A percentile compares a stretch with the other conserved stretches of the same genome.
These are phyloP conservation scores for Pichia ethanolica DNA, from an alignment of 805 yeast genomes.

Conservation along the genomic window DNA sequence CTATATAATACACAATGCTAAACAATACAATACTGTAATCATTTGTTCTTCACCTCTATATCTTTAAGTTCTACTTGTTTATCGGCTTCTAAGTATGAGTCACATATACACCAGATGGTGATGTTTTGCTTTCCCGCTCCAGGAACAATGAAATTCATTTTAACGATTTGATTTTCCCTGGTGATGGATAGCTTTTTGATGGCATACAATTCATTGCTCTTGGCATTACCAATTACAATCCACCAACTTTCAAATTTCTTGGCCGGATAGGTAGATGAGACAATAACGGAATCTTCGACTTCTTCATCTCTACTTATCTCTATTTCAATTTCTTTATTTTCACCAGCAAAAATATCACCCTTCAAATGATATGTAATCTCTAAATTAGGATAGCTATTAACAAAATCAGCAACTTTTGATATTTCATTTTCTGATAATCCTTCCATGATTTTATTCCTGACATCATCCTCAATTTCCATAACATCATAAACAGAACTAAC, in stretches of 20 bases:
- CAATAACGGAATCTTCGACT: constrained; percentile 52
- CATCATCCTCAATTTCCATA: constrained; percentile 61
- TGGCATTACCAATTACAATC: constrained; percentile 71
- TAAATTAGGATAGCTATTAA: constrained; percentile 81
- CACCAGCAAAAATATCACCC: constrained; percentile 33
- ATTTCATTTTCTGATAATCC: constrained; percentile 42
- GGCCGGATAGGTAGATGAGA: constrained; percentile 51
- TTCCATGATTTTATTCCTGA: constrained; percentile 52
- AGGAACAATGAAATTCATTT: constrained; percentile 51
- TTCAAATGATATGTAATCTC: constrained; percentile 55
- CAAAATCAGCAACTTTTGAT: constrained; percentile 73
- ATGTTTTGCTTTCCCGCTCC: constrained; percentile 54
- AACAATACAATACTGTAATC: neutral
- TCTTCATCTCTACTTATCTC: constrained; percentile 69
- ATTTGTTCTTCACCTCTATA: neutral
- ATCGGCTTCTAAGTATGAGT: constrained; percentile 88
- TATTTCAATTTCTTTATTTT: constrained; percentile 40
- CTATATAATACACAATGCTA: too few relatives aligned
- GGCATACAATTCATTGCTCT: constrained; percentile 56
- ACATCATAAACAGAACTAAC: constrained; percentile 76
- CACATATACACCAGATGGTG: constrained; percentile 82
- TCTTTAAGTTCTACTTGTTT: constrained; percentile 50
- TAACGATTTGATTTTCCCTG: constrained; percentile 44
- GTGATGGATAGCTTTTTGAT: constrained; percentile 56
- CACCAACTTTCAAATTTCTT: constrained; percentile 74